These are phyloP conservation scores for Pythium dissotocum DNA, from an alignment of 352 stramenopile genomes.

Conservation along the genomic window DNA sequence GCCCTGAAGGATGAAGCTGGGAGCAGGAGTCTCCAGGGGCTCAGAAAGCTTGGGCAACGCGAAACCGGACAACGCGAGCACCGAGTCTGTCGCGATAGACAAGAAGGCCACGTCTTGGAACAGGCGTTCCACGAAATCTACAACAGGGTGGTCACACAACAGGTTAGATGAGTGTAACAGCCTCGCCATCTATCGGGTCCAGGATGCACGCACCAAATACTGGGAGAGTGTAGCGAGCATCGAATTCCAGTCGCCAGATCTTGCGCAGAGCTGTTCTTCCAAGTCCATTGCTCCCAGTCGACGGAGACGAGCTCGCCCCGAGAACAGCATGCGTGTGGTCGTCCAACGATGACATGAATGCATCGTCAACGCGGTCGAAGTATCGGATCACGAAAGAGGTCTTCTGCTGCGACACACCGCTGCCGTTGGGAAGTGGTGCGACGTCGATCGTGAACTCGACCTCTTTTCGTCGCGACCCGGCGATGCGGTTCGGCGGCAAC, in stretches of 20 bases:
- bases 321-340: constrained; percentile 17
- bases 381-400: constrained; percentile 66
- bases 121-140: constrained; percentile 23
- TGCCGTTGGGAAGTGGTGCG: not conserved
- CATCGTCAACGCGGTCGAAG: constrained; percentile 50
- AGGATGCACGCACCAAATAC: constrained; percentile 48
- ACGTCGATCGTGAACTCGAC: constrained; percentile 66
- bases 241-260: constrained; percentile 80
- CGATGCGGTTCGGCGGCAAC: constrained; percentile 54
- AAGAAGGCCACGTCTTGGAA: constrained; percentile 23
- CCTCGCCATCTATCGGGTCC: not conserved
- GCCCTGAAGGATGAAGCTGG: constrained; percentile 45
- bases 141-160: not conserved
- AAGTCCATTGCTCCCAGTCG: not conserved
- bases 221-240: constrained; percentile 57
- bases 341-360: constrained; percentile 16
- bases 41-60: constrained; percentile 15
- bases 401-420: constrained; percentile 25
- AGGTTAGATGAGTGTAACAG: not conserved
- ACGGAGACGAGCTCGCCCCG: not conserved
- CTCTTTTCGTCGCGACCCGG: constrained; percentile 57
- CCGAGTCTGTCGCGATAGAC: constrained; percentile 8
- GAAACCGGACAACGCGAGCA: constrained; percentile 15
- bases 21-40: not conserved
- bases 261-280: constrained; percentile 19